Percentiles rank a stretch among this genome's conserved stretches.
phyloP scores from a whole-genome alignment of 2,329 filamentous ascomycete species.

The Hypoxylon sp. region DNA sequence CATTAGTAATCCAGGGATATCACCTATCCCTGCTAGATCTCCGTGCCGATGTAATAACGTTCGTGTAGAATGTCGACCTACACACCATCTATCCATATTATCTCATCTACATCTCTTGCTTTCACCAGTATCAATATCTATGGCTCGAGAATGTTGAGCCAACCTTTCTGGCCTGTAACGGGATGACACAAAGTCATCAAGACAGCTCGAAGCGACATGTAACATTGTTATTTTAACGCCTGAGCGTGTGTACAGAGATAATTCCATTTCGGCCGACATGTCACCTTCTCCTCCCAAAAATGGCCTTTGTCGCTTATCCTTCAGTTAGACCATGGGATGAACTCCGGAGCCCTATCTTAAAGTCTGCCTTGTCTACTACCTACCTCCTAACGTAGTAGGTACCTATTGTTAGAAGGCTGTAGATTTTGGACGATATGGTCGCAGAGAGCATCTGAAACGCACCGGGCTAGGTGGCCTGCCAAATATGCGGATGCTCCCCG shows the following conservation, averaged over 20 bases:
- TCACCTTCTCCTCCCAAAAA: not conserved
- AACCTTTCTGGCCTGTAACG: slow-evolving; percentile 15
- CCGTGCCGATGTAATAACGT: no score
- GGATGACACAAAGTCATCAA: slow-evolving; percentile 23
- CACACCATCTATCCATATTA: not conserved
- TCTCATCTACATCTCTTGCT: not conserved
- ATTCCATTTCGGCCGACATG: slow-evolving; percentile 1
- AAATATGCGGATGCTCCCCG: slow-evolving; percentile 8
- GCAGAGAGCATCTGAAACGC: slow-evolving; percentile 22
- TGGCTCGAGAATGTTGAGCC: not conserved
- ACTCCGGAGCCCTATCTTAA: not conserved
- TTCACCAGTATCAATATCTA: not conserved
- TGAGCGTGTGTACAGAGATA: not conserved
- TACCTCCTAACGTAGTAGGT: not conserved
- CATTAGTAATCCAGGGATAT: no score
- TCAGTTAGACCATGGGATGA: not conserved
- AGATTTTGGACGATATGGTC: slow-evolving; percentile 1
- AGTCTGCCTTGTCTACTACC: slow-evolving; percentile 31
- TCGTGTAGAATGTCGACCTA: not conserved
- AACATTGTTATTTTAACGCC: slow-evolving; percentile 23
- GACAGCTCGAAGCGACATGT: slow-evolving; percentile 22
- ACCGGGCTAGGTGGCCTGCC: slow-evolving; percentile 5
- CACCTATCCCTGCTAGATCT: not conserved
- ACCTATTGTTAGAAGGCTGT: slow-evolving; percentile 5
- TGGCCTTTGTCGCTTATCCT: not conserved